Evolutionary conservation across 371 early-diverging fungal genomes (phyloP), one percentile per base, ranked within the genome.

Genomic region (Apophysomyces ossiformis): DNA sequence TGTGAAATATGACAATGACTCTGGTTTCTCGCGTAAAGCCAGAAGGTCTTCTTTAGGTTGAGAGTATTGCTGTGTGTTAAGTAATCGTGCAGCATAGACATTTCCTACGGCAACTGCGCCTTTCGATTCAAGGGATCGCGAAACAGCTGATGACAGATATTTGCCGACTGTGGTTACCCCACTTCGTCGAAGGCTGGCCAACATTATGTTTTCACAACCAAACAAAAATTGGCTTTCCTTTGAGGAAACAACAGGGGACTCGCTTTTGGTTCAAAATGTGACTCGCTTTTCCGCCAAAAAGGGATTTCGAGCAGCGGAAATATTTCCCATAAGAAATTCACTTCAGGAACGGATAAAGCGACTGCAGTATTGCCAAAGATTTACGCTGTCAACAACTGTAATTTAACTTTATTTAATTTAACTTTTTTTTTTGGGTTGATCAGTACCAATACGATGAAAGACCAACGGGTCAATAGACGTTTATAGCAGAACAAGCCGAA

Each of bases 1-100:
- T 36, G 95, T 95, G 71, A 97, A 97, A 77, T 96, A 97, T 7
- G 94, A 89, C 4, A 89, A 74, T 7, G 92, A 88, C 38, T 76
- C 79, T 4, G 94, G 94, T 57, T 88, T 87, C 54, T 87, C 72
- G 62, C 82, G 73, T 16, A 70, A 64, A 26, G 73, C 69, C 37
- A 77, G 67, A 39, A 75, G 56, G 57, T 76, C 77, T 50, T 76
- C 77, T 5, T 50, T 50, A 5, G 54, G 21, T 21, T 50, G 54
- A 21, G 54, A 41, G 46, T 35, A 63, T 39, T 44, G 35, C 44
- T 60, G 62, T 15, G 41, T 57, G 59, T 46, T 63, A 36, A 46
- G 38, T 35, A n/a, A 36, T 32, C 46, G 54, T 21, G 21, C 54
- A 50, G 21, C 54, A 21, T 21, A 50, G 9, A 50, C 54, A 50